A percentile compares a stretch with the other conserved stretches of the same genome.
These are phyloP conservation scores for Stagonosporopsis chrysanthemi DNA, from an alignment of 2,329 filamentous ascomycete species.

Conservation along the genomic window DNA sequence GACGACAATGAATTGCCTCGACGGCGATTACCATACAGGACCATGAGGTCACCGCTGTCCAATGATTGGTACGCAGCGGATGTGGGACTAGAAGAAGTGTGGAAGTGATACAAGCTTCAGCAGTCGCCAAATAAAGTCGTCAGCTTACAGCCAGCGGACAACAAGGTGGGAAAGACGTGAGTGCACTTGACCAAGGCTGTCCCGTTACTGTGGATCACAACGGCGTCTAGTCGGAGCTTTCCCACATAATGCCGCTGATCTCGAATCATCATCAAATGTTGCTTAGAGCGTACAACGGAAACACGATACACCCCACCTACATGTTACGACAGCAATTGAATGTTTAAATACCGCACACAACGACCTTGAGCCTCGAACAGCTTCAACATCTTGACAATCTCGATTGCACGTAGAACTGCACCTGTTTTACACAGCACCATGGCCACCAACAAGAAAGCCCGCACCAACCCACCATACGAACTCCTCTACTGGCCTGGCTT, in stretches of 20 bases:
- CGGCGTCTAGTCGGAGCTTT: slow-evolving; percentile 5
- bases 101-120: background rate
- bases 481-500: slow-evolving; percentile 76
- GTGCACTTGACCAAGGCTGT: background rate
- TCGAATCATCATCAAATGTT: background rate
- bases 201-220: background rate
- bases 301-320: slow-evolving; percentile 1
- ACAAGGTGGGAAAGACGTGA: too few species aligned
- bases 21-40: slow-evolving; percentile 5
- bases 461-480: slow-evolving; percentile 60
- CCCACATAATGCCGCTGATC: slow-evolving; percentile 30
- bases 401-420: background rate
- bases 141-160: background rate
- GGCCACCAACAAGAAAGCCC: slow-evolving; percentile 36
- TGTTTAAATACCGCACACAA: background rate
- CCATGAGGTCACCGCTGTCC: background rate
- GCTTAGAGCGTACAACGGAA: slow-evolving; percentile 8
- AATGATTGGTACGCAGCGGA: background rate
- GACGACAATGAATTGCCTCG: slow-evolving; percentile 2
- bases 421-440: slow-evolving; percentile 19
- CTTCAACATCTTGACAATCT: background rate
- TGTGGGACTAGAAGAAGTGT: background rate
- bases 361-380: background rate
- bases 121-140: too few species aligned
- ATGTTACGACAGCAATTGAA: slow-evolving; percentile 2